Evolutionary conservation across 176 grass and related monocot genomes (phyloP).

Genomic region (Ampelocalamus luodianensis): DNA sequence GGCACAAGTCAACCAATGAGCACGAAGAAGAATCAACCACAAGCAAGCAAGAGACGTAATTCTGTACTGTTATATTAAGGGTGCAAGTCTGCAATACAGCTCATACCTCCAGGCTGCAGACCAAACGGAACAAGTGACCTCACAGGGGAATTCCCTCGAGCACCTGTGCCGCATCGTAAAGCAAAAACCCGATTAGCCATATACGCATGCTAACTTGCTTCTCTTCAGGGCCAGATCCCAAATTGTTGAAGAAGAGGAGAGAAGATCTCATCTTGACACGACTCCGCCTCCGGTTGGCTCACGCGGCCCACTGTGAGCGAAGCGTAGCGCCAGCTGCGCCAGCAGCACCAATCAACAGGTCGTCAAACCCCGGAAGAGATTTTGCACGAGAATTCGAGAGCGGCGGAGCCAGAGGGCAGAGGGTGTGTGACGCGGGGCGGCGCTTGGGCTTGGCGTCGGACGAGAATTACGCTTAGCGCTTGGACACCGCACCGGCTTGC

Average conservation of each 20-base stretch:
- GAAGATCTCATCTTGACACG: too few relatives aligned
- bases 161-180: not conserved
- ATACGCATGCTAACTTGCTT: not conserved
- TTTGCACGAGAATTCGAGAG: too few relatives aligned
- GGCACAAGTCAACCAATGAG: not conserved
- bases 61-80: not conserved
- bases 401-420: too few relatives aligned
- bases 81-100: not conserved
- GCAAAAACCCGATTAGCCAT: not conserved
- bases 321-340: not conserved
- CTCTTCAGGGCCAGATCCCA: not conserved
- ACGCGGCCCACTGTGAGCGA: too few relatives aligned
- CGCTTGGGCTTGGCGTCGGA: too few relatives aligned
- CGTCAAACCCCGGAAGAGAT: not conserved
- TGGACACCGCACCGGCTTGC: too few relatives aligned
- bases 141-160: slow-evolving; percentile 29
- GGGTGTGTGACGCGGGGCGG: too few relatives aligned
- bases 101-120: not conserved
- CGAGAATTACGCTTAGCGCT: too few relatives aligned
- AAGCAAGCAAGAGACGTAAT: not conserved
- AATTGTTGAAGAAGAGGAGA: not conserved
- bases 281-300: too few relatives aligned
- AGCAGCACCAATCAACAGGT: not conserved
- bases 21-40: not conserved
- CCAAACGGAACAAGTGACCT: not conserved